Evolutionary conservation across 2,329 filamentous ascomycete genomes (phyloP), one percentile per base, ranked within the genome.

Genomic region (Knoxdaviesia capensis): DNA sequence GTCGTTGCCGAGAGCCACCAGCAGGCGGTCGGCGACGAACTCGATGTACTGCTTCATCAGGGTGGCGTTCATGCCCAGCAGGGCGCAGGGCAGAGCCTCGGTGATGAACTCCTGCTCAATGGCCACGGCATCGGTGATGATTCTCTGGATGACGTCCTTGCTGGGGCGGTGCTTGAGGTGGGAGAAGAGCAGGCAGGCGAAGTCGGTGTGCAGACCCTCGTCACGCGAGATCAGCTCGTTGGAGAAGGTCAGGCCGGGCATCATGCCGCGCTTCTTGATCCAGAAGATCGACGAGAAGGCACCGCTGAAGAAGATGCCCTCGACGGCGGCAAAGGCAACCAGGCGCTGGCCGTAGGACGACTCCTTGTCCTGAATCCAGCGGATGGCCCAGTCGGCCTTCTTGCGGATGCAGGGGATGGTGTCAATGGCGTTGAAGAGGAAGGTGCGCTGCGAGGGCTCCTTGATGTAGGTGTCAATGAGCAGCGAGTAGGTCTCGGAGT

Each of bases 41-140:
- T 98, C 90, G 52, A 98, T 98, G 71, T 98, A 98, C 66, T 96
- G 88, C 73, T 92, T 92, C 90, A 98, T 98, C 52, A 98, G 74
- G 51, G 71, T 81, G 43, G 87, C 64, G 71, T 98, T 98, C 90
- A 98, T 98, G 65, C 90, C 90, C 32, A 98, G 82, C 41, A 98
- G 78, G 38, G 75, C 86, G 53, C 80, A 86, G 10, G 90, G 90
- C 41, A 98, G 79, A 49, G 90, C 87, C 59, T 98, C 90, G 2
- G 87, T 92, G 52, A 98, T 63, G 71, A 98, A 98, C 66, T 98
- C 90, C 63, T 98, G 80, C 71, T 98, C 90, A 47, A 98, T 96
- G 43, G 60, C 64, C 49, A 98, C 90, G 42, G 90, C 90, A 59
- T 98, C 90, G 41, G 79, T 81, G 59, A 98, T 96, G 64, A 98